phyloP scores from a whole-genome alignment of 2,329 filamentous ascomycete species.

The Pleurostoma richardsiae region DNA sequence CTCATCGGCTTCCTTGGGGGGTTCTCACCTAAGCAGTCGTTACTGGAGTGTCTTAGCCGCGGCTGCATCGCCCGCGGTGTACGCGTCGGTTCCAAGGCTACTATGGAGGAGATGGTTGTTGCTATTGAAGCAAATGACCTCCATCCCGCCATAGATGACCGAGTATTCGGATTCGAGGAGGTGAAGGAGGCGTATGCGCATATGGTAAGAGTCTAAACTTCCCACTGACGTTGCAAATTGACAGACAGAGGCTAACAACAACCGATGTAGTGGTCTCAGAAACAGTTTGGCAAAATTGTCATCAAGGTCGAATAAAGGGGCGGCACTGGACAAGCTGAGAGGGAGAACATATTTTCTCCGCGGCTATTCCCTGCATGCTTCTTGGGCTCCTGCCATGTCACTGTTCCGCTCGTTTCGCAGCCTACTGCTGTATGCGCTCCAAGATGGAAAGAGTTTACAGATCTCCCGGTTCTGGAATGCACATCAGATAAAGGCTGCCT shows the following conservation, averaged over 20 bases:
- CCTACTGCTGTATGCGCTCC: too few species aligned
- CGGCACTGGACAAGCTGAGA: not conserved
- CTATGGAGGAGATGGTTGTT: conserved; percentile 37
- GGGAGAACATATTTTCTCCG: too few species aligned
- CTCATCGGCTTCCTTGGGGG: conserved; percentile 37
- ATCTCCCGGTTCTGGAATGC: too few species aligned
- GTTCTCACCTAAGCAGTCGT: conserved; percentile 38
- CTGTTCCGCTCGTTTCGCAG: too few species aligned
- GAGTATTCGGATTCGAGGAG: conserved; percentile 30
- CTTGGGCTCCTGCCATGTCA: too few species aligned
- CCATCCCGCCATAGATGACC: conserved; percentile 32
- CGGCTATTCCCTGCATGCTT: too few species aligned
- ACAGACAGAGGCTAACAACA: conserved; percentile 4
- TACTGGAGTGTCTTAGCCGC: conserved; percentile 42
- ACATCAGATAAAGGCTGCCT: too few species aligned
- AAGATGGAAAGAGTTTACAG: too few species aligned
- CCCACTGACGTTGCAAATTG: not conserved
- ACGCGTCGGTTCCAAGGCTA: conserved; percentile 30
- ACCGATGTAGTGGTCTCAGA: conserved; percentile 34
- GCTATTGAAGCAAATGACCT: conserved; percentile 36
- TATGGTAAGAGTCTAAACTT: conserved; percentile 29
- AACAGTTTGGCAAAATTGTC: conserved; percentile 51
- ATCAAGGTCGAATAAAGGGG: conserved; percentile 35
- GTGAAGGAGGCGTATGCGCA: conserved; percentile 44
- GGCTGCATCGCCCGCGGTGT: conserved; percentile 34